Evolutionary conservation across 305 asterid species (phyloP).

Genomic region (Fraxinus paxiana): DNA sequence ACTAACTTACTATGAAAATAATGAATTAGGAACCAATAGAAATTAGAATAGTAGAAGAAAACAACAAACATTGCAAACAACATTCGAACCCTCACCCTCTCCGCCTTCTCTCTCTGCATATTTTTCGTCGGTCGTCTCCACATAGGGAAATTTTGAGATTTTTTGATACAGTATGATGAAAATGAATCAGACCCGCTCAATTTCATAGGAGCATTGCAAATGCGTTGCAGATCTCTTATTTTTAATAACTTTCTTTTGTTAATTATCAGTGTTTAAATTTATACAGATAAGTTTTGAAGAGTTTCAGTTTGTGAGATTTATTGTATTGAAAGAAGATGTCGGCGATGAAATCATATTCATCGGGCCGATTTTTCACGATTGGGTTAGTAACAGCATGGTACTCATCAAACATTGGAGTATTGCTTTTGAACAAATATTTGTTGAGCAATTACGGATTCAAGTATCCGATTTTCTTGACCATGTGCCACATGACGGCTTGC

Average conservation of each 20-base stretch:
- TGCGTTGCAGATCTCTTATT: not conserved
- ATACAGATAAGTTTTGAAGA: not conserved
- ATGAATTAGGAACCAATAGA: not conserved
- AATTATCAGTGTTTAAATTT: not conserved
- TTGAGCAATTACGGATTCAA: conserved; percentile 70
- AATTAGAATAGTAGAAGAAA: not conserved
- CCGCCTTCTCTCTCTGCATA: not conserved
- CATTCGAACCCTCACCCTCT: not conserved
- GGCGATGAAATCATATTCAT: conserved; percentile 34
- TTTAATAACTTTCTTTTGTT: not conserved
- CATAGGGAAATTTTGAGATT: not conserved
- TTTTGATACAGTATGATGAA: not conserved
- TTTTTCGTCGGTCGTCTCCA: not conserved
- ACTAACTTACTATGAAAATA: not conserved
- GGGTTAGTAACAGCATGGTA: conserved; percentile 73
- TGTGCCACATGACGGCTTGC: conserved; percentile 86
- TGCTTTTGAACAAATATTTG: conserved; percentile 67
- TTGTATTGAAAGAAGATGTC: conserved; percentile 22
- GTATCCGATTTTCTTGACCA: conserved; percentile 69
- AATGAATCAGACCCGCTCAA: not conserved
- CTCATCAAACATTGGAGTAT: conserved; percentile 71
- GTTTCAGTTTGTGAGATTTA: not conserved
- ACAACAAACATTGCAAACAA: no score
- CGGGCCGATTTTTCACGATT: conserved; percentile 55
- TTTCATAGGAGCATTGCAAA: not conserved